phyloP scores from a whole-genome alignment of 1,139 yeast species.

The Hanseniaspora sp. region DNA sequence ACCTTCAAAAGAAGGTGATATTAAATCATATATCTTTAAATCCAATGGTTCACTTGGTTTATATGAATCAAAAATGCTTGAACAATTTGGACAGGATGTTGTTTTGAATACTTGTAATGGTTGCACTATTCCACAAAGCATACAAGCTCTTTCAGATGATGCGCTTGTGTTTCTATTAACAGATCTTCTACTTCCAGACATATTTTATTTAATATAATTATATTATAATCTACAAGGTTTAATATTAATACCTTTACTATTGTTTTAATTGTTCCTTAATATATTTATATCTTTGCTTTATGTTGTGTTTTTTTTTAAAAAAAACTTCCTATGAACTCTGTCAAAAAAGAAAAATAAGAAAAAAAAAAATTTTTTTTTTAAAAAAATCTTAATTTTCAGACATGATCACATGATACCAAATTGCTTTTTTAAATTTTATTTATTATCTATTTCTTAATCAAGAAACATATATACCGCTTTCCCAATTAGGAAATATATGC shows the following conservation, averaged over 20 bases:
- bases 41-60: slow-evolving; percentile 37
- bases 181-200: slow-evolving; percentile 12
- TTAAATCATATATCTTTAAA: slow-evolving; percentile 77
- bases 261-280: too few species aligned
- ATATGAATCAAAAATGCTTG: slow-evolving; percentile 58
- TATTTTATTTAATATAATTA: not conserved
- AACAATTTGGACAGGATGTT: slow-evolving; percentile 96
- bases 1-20: slow-evolving; percentile 95
- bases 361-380: too few species aligned
- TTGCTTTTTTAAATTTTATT: too few species aligned
- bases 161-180: slow-evolving; percentile 17
- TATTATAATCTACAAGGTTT: too few species aligned
- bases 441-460: too few species aligned
- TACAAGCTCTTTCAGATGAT: slow-evolving; percentile 80
- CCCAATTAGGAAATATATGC: too few species aligned
- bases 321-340: too few species aligned
- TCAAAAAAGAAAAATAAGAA: too few species aligned
- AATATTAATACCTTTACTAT: not conserved
- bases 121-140: slow-evolving; percentile 91
- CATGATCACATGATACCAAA: too few species aligned
- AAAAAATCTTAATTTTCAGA: too few species aligned
- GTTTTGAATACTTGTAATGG: slow-evolving; percentile 48
- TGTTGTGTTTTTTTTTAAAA: slow-evolving; percentile 21
- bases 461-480: too few species aligned
- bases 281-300: too few species aligned